These are phyloP conservation scores for Termitomyces bulborhizus DNA, from an alignment of 768 basidiomycete genomes.

Conservation along the genomic window DNA sequence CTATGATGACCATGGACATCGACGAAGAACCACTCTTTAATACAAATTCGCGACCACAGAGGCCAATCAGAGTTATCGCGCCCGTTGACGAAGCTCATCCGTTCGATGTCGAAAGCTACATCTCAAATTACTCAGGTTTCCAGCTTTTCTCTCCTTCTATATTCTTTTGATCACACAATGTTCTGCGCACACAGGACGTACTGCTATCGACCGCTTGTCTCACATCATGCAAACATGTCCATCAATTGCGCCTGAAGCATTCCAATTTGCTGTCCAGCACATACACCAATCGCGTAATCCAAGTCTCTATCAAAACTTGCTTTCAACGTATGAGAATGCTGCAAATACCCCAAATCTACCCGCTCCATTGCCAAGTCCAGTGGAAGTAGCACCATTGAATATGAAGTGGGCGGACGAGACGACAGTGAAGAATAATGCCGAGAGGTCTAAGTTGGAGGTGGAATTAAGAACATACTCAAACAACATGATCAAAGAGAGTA, in stretches of 20 bases:
- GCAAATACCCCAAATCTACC: slow-evolving; percentile 17
- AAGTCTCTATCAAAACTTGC: slow-evolving; percentile 43
- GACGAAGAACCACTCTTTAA: slow-evolving; percentile 28
- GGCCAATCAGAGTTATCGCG: slow-evolving; percentile 26
- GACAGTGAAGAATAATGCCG: slow-evolving; percentile 59
- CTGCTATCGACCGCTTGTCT: slow-evolving; percentile 67
- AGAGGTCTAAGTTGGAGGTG: slow-evolving; percentile 80
- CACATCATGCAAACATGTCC: slow-evolving; percentile 63
- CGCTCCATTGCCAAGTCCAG: slow-evolving; percentile 34
- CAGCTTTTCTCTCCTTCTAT: neutral
- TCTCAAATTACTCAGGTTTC: slow-evolving; percentile 68
- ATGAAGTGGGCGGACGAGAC: slow-evolving; percentile 70
- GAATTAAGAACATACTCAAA: slow-evolving; percentile 93
- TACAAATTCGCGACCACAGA: slow-evolving; percentile 16
- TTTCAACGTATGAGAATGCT: slow-evolving; percentile 50
- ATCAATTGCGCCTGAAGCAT: slow-evolving; percentile 64
- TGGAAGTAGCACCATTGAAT: slow-evolving; percentile 51
- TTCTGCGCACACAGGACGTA: slow-evolving; percentile 46
- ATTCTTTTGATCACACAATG: neutral
- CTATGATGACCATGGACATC: slow-evolving; percentile 31
- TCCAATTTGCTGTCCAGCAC: slow-evolving; percentile 57
- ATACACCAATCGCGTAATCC: slow-evolving; percentile 69
- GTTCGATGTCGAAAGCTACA: slow-evolving; percentile 81
- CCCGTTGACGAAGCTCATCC: slow-evolving; percentile 75
- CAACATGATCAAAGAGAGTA: slow-evolving; percentile 99